Percentiles rank a stretch among this genome's conserved stretches.
Conservation (phyloP, 106 monocot species). For the Posidonia australis region DNA sequence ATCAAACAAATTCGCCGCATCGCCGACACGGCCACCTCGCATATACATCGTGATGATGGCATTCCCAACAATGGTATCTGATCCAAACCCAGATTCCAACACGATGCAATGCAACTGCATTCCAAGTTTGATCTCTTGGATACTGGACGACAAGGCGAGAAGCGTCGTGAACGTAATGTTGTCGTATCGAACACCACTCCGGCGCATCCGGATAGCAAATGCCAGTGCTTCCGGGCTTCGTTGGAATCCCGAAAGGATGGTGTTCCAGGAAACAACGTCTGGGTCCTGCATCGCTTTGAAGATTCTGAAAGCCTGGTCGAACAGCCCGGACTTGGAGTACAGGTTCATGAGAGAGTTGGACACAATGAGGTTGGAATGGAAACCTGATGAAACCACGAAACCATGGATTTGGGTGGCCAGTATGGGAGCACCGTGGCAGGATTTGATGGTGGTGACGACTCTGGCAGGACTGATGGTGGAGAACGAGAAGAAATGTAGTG, state of each 20-base stretch:
- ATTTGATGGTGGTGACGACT: slow-evolving; percentile 25
- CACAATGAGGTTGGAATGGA: slow-evolving; percentile 22
- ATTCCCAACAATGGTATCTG: slow-evolving; percentile 52
- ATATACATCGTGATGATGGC: slow-evolving; percentile 60
- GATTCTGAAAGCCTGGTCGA: slow-evolving; percentile 27
- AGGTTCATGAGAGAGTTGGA: slow-evolving; percentile 68
- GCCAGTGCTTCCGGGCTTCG: slow-evolving; percentile 20
- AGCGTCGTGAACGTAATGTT: slow-evolving; percentile 48
- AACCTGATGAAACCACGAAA: slow-evolving; percentile 32
- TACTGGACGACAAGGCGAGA: slow-evolving; percentile 31
- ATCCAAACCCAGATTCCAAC: slow-evolving; percentile 12
- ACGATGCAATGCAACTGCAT: slow-evolving; percentile 9
- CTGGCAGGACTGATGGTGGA: slow-evolving; percentile 7
- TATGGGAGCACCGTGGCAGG: not conserved
- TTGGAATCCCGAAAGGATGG: slow-evolving; percentile 44
- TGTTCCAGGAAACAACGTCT: slow-evolving; percentile 78
- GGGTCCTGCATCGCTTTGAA: slow-evolving; percentile 21
- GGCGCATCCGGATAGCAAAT: slow-evolving; percentile 37
- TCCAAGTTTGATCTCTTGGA: not conserved
- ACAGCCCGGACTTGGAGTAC: slow-evolving; percentile 46
- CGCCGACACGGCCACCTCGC: slow-evolving; percentile 12
- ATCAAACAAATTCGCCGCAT: slow-evolving; percentile 55
- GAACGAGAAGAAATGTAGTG: no score
- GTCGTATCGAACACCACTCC: slow-evolving; percentile 37
- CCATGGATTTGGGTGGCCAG: slow-evolving; percentile 39